These are phyloP conservation scores for Paulownia fortunei DNA, from an alignment of 257 asterid species.

Conservation along the genomic window DNA sequence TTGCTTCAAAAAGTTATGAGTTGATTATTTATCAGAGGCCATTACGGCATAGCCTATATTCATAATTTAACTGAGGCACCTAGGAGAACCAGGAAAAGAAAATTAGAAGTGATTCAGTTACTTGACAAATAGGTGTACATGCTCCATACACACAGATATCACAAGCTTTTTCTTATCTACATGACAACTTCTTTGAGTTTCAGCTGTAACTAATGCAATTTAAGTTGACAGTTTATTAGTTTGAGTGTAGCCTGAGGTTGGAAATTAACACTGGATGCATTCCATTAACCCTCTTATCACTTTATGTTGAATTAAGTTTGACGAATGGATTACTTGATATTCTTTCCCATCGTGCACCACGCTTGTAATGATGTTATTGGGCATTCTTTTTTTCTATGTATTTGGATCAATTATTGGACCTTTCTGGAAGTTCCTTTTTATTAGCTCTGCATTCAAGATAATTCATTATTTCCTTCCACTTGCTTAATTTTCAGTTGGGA, in stretches of 20 bases:
- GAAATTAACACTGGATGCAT: neutral
- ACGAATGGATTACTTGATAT: neutral
- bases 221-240: slow-evolving; percentile 5
- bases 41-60: neutral
- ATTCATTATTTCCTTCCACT: neutral
- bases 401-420: slow-evolving; percentile 9
- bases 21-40: slow-evolving; percentile 7
- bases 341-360: neutral
- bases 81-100: neutral
- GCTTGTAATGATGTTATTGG: neutral
- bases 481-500: slow-evolving; percentile 11
- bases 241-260: neutral
- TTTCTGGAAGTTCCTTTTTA: neutral
- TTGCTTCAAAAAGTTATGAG: neutral
- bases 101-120: slow-evolving; percentile 4
- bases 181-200: neutral
- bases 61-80: neutral
- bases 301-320: neutral
- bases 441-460: neutral
- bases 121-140: neutral
- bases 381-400: neutral
- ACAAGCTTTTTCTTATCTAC: neutral
- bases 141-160: neutral
- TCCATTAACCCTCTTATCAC: neutral
- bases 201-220: neutral